These are phyloP conservation scores for Beauveria sp. DNA, from an alignment of 2,329 filamentous ascomycete species.

Conservation along the genomic window DNA sequence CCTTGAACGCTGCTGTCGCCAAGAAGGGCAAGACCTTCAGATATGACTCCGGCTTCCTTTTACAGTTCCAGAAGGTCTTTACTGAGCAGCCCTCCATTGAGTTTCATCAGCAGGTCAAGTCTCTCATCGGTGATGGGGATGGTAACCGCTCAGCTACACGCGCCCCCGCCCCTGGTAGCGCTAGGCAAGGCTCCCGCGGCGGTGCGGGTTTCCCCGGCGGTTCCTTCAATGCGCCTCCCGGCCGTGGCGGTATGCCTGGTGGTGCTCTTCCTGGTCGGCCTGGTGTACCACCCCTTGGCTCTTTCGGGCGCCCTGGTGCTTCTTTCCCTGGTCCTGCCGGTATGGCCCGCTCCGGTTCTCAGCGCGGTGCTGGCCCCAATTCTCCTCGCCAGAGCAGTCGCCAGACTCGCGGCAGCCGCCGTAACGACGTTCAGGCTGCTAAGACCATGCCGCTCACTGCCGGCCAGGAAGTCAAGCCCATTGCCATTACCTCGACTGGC, in stretches of 20 bases:
- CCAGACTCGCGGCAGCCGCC: constrained; percentile 57
- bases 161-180: constrained; percentile 48
- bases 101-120: constrained; percentile 87
- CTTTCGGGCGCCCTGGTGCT: constrained; percentile 40
- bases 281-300: constrained; percentile 35
- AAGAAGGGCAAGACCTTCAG: constrained; percentile 81
- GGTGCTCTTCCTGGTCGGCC: constrained; percentile 50
- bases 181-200: constrained; percentile 44
- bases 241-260: constrained; percentile 60
- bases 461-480: constrained; percentile 72
- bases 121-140: constrained; percentile 70
- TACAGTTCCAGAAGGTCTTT: constrained; percentile 94
- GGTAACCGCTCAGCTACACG: constrained; percentile 51
- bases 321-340: constrained; percentile 53
- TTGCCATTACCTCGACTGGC: constrained; percentile 62
- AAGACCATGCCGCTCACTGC: constrained; percentile 90
- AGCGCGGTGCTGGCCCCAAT: constrained; percentile 52
- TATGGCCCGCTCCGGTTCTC: constrained; percentile 61
- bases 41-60: constrained; percentile 89
- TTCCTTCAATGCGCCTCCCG: constrained; percentile 47
- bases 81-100: constrained; percentile 93
- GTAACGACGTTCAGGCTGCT: constrained; percentile 62
- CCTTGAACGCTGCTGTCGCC: constrained; percentile 71
- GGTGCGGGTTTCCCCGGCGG: constrained; percentile 59
- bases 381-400: constrained; percentile 64